Conservation (phyloP, 768 basidiomycete species). For the Coprinopsis sp. region DNA sequence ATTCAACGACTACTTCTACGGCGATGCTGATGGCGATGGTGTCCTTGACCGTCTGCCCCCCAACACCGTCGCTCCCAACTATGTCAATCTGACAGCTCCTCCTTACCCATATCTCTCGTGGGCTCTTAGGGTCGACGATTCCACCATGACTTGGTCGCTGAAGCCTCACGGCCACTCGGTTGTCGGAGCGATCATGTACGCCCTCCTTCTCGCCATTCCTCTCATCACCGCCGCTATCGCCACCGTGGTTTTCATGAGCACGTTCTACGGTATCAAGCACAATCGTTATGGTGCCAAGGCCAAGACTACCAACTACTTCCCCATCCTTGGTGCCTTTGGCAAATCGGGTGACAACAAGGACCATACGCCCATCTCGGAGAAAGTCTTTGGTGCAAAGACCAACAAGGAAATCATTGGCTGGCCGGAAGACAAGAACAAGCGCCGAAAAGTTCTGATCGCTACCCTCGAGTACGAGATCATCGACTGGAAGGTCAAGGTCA, state of each 20-base stretch:
- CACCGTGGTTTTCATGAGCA: conserved; percentile 87
- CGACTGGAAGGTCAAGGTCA: conserved; percentile 97
- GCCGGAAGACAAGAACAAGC: conserved; percentile 90
- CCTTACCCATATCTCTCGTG: conserved; percentile 86
- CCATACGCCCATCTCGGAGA: conserved; percentile 58
- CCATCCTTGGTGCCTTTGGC: conserved; percentile 66
- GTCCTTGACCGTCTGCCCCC: conserved; percentile 89
- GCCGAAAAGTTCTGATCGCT: conserved; percentile 85
- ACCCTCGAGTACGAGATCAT: conserved; percentile 96
- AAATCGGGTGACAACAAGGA: conserved; percentile 77
- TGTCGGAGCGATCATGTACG: conserved; percentile 86
- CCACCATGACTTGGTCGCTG: conserved; percentile 70
- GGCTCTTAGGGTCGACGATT: conserved; percentile 77
- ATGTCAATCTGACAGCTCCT: conserved; percentile 87
- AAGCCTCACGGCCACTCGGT: conserved; percentile 77
- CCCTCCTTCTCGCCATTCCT: conserved; percentile 74
- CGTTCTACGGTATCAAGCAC: conserved; percentile 93
- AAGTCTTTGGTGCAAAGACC: conserved; percentile 63
- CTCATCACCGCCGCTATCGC: conserved; percentile 81
- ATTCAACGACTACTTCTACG: conserved; percentile 90
- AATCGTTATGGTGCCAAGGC: conserved; percentile 86
- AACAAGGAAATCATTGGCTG: conserved; percentile 84
- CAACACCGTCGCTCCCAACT: conserved; percentile 81
- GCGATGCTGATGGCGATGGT: conserved; percentile 84
- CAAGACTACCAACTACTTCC: conserved; percentile 79